Evolutionary conservation across 2,329 filamentous ascomycete species (phyloP), one percentile per base, ranked within the genome.

Genomic region (Akanthomyces uredinophilus): DNA sequence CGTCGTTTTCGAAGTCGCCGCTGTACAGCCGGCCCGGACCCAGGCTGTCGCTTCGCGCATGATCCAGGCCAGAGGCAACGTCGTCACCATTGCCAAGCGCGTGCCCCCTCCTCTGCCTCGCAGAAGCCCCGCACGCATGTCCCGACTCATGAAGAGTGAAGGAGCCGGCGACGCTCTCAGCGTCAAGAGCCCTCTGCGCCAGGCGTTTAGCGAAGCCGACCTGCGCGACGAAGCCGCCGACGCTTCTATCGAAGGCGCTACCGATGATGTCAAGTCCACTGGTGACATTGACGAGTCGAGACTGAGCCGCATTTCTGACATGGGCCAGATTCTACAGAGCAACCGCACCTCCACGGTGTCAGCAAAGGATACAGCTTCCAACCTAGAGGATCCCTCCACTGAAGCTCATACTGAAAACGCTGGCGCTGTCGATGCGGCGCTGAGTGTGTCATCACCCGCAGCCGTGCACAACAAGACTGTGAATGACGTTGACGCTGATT

Each of bases 31-130:
- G 18, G 77, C 85, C 18, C 70, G 72, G 46, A 80, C 82, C 7
- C 83, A 86, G 58, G 83, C 85, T 46, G 78, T 86, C 53, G 82
- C 84, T 2, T 86, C 89, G 1, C 85, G 89, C 60, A 82, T 86
- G 61, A 86, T 92, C 62, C 81, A 83, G 35, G 88, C 86, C 44
- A 89, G 90, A 70, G 91, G 92, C 27, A 88, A 89, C 56, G 79
- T 97, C 56, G 91, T 97, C 32, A 92, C 86, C 51, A 96, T 97
- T 63, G 87, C 90, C 14, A 96, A 94, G 76, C 84, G 92, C 41
- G 75, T 87, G 1, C 85, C 91, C 1, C 92, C 93, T 1, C 87
- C 90, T 10, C 82, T 96, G 14, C 93, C 93, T 1, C 82, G 85
- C 3, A 82, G 92, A 53, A 96, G 90, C 70, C 89, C 91, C 1